Base-by-base conservation (phyloP, 305 asterid genomes). In the Plantago rigida region DNA sequence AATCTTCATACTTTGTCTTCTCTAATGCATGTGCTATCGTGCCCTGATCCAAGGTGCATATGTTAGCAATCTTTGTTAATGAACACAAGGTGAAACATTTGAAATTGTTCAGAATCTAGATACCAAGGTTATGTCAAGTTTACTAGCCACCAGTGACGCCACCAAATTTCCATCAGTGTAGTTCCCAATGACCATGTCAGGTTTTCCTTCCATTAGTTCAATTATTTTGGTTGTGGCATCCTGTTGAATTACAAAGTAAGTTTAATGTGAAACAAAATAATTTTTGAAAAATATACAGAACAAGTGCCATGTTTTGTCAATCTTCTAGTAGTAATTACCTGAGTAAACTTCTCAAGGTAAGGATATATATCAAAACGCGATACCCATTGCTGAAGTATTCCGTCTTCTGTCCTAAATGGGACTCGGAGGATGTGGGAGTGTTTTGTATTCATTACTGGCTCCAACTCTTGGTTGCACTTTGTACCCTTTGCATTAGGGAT, bases 1-100 rank as follows among this genome's bases (percentile, higher is more conserved):
- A 87, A 66, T 87, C 95, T 75, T 87, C 97, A 10, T 91, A 91
- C 78, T 91, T 91, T 36, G 97, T 87, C 82, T 87, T 91, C 87
- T 91, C 97, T 39, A 91, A 69, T 28, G 96, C 97, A 81, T 91
- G 97, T 49, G 96, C 97, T 63, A 87, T 87, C 28, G 96, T 91
- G 69, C 92, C 97, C 95, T 87, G 50, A 46, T 69, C 1, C 45
- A 63, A 65, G 59, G 28, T 31, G 41, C 9, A 49, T 22, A 17
- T 13, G 36, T 64, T 51, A 71, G 22, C 46, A 39, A 60, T 59
- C 42, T 59, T 47, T 5, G 10, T 5, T 34, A 17, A 12, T 34
- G 22, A 41, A 59, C 59, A 36, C 22, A 4, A 29, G 13, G n/a
- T 4, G 51, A 47, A 60, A 28, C 12, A 12, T 22, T 17, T 51